These are phyloP conservation scores for Chalaropsis ovoidea DNA, from an alignment of 2,329 filamentous ascomycete genomes.

Conservation along the genomic window DNA sequence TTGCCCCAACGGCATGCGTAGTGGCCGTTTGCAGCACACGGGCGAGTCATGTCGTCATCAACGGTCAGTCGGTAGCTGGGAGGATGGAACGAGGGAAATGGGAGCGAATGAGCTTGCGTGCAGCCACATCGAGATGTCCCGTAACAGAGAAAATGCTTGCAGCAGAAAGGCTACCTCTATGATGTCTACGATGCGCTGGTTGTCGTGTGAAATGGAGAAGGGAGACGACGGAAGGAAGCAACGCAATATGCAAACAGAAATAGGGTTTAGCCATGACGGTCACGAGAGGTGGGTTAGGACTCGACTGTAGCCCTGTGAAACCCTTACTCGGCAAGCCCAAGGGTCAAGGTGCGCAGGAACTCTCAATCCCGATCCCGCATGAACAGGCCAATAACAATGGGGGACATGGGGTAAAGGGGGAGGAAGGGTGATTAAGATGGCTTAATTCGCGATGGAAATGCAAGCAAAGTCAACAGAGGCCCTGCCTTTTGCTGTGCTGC, in stretches of 20 bases:
- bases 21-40: slow-evolving; percentile 3
- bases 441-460: no score
- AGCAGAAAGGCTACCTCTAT: no score
- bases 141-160: no score
- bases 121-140: no score
- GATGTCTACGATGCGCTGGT: no score
- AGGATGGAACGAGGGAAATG: not conserved
- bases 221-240: no score
- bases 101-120: not conserved
- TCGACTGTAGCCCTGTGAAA: not conserved
- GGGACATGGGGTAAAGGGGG: not conserved
- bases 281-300: not conserved
- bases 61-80: not conserved
- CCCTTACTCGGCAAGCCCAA: not conserved
- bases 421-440: not conserved
- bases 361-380: not conserved
- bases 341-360: not conserved
- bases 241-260: not conserved
- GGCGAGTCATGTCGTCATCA: slow-evolving; percentile 1
- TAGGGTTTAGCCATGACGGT: not conserved
- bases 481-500: no score
- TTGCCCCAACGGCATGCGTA: not conserved
- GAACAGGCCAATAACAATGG: not conserved
- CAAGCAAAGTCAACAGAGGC: not conserved
- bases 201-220: no score